These are phyloP conservation scores for Dictyostelium brefeldianum DNA, from an alignment of 78 protist species.

Conservation along the genomic window DNA sequence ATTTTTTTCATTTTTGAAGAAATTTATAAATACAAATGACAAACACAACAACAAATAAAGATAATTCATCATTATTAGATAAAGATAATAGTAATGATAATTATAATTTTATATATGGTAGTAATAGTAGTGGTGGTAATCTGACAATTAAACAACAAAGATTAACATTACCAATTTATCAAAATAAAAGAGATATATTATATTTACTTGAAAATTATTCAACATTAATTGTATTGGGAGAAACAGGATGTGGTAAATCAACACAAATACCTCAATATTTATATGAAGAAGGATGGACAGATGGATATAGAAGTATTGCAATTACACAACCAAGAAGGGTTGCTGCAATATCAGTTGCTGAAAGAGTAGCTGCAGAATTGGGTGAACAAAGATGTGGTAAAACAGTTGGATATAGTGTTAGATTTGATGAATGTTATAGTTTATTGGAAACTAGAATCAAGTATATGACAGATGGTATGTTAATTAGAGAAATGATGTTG, in stretches of 20 bases:
- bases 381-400: slow-evolving; percentile 78
- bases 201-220: slow-evolving; percentile 72
- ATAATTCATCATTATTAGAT: not conserved
- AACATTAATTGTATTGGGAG: slow-evolving; percentile 77
- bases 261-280: slow-evolving; percentile 90
- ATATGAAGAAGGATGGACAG: slow-evolving; percentile 93
- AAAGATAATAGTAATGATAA: not conserved
- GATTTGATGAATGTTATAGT: slow-evolving; percentile 83
- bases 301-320: slow-evolving; percentile 78
- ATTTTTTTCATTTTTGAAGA: not conserved
- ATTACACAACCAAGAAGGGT: slow-evolving; percentile 95
- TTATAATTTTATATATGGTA: slow-evolving; percentile 12
- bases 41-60: not conserved
- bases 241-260: slow-evolving; percentile 89
- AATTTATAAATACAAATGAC: too few relatives aligned
- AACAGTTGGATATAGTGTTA: slow-evolving; percentile 86
- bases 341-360: slow-evolving; percentile 93
- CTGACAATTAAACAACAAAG: slow-evolving; percentile 74
- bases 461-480: slow-evolving; percentile 97
- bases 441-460: slow-evolving; percentile 83
- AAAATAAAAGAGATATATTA: slow-evolving; percentile 39
- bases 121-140: slow-evolving; percentile 14
- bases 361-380: slow-evolving; percentile 92
- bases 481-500: slow-evolving; percentile 92
- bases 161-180: slow-evolving; percentile 58